Evolutionary conservation across 163 green algal species (phyloP).

Genomic region (Scenedesmus sp.): DNA sequence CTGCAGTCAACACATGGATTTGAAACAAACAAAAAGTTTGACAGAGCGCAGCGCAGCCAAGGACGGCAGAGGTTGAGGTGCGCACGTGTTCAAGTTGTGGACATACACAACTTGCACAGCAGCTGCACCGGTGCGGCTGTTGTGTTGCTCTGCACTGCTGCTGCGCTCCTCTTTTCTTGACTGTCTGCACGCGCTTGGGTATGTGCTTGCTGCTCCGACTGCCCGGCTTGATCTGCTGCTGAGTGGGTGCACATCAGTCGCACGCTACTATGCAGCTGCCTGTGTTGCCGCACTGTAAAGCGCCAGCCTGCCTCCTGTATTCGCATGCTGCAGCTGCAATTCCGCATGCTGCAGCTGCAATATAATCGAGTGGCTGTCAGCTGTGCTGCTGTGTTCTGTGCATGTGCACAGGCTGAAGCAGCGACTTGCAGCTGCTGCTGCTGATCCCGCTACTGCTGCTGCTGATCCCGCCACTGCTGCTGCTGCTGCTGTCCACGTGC

Average conservation of each 20-base stretch:
- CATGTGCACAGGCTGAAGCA: not conserved
- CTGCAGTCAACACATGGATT: not conserved
- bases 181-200: not conserved
- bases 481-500: not conserved
- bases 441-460: not conserved
- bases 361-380: no score
- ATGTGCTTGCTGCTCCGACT: not conserved
- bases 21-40: no score
- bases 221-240: not conserved
- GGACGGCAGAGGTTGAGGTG: no score
- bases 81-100: no score
- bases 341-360: no score
- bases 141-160: not conserved
- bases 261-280: not conserved
- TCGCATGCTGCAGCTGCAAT: not conserved
- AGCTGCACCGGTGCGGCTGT: not conserved
- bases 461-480: not conserved
- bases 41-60: no score
- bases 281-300: not conserved
- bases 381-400: no score
- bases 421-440: not conserved
- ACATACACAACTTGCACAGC: not conserved
- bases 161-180: not conserved
- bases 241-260: not conserved
- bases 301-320: not conserved